Evolutionary conservation across 2,329 filamentous ascomycete genomes (phyloP), one percentile per base, ranked within the genome.

Genomic region (Colletotrichum cereale): DNA sequence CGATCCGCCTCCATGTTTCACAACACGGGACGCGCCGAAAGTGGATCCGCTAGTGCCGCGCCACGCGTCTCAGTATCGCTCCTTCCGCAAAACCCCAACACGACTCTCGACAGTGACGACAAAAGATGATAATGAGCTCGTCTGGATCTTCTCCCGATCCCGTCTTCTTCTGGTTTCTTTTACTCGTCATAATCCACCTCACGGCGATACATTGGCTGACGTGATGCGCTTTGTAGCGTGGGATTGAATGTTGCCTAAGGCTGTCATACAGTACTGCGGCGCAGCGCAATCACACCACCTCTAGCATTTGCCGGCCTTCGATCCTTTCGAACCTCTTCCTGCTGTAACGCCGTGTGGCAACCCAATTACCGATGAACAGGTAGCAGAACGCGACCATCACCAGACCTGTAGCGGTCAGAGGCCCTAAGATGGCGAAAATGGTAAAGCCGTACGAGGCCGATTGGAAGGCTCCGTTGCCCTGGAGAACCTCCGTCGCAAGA

Each of bases 371-470:
- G 34, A 73, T 47, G 60, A 75, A 74, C 16, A 74, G 26, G 38
- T 58, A 64, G 55, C 29, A 58, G 44, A 76, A 75, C 6, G 29
- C 50, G 2, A 77, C 21, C 12, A 77, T 5, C 4, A 79, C 71
- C 3, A 79, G 61, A 21, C 55, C 73, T 34, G 72, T 62, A 29
- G 65, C 69, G 34, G 74, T 64, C 10, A 84, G 71, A 0, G 84
- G 84, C 5, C 77, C 80, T 4, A 86, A 14, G 36, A 87, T 84
- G 0, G 83, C 79, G 67, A 87, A 86, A 2, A 87, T 74, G 3
- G 83, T 82, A 66, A 88, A 87, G 5, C 84, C 84, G 70, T 84
- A 85, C 5, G 82, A 82, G 0, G 81, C 84, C 8, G 67, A 57
- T 73, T 84, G 80, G 74, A 88, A 88, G 0, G 74, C 67, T 75